Evolutionary conservation across 108 stramenopile species (phyloP), one percentile per base, ranked within the genome.

Genomic region (Cyclotella distinguenda): DNA sequence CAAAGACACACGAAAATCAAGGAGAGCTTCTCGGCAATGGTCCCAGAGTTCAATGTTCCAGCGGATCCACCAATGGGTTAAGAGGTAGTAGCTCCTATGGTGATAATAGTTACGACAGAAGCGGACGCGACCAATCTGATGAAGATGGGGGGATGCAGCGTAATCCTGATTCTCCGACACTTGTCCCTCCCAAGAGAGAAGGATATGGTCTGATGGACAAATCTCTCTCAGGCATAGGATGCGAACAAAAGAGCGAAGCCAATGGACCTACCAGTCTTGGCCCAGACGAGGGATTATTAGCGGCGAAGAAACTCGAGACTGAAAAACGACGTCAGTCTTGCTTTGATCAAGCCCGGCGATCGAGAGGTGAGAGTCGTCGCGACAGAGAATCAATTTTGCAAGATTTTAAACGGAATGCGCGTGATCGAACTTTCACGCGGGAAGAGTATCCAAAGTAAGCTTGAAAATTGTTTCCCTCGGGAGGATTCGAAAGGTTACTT

Each of bases 151-250:
- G 22, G 30, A 22, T 10, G 6, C 51, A 19, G 10, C 47, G 16
- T n/a, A 22, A 28, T 12, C 51, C 6, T 13, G 5, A 52, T 21
- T 8, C 22, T 5, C 19, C 51, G 6, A 27, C 51, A 52, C 3
- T 27, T 13, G 13, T 27, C 6, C 31, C 66, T 4, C 47, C 13
- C 13, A 82, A 74, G 49, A 45, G 50, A 33, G 67, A 79, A 34
- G 84, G 86, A 18, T 87, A 80, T 53, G 89, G 89, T 22, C 58
- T 86, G 4, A 64, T 78, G 25, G 82, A 78, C 28, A 72, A 50
- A 21, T 50, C 60, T 26, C 38, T 60, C 4, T 58, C 60, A 3
- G 46, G 47, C 39, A 62, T 13, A 4, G 60, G 22, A 32, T 40
- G 27, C 13, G 25, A 10, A 26, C 32, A n/a, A 26, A 38, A 39